phyloP scores from a whole-genome alignment of 1,139 yeast genomes.

The Sugiyamaella novakii region DNA sequence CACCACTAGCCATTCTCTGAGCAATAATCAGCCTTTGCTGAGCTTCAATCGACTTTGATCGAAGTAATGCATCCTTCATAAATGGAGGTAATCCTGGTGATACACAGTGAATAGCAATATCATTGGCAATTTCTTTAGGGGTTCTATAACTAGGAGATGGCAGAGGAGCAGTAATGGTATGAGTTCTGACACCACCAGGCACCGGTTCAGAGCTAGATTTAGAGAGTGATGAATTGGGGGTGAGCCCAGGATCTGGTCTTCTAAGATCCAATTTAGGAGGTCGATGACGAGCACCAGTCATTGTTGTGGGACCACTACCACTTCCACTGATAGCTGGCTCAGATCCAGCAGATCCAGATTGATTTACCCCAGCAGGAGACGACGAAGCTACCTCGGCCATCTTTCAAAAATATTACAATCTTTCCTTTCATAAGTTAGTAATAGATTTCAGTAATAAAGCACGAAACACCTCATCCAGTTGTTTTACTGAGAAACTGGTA shows the following conservation, averaged over 20 bases:
- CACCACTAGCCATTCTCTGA: slow-evolving; percentile 28
- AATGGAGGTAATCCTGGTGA: slow-evolving; percentile 46
- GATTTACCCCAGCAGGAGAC: no score
- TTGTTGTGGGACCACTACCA: background rate
- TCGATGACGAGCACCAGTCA: slow-evolving; percentile 5
- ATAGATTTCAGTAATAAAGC: no score
- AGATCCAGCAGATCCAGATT: background rate
- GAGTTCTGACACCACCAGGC: background rate
- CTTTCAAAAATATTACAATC: no score
- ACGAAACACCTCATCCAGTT: no score
- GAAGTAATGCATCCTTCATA: slow-evolving; percentile 40
- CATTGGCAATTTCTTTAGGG: slow-evolving; percentile 41
- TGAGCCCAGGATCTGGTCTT: slow-evolving; percentile 6
- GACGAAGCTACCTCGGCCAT: background rate
- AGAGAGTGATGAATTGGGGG: background rate
- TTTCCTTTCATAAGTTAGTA: no score
- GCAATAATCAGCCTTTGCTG: slow-evolving; percentile 43
- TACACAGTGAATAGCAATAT: slow-evolving; percentile 44
- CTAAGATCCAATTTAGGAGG: slow-evolving; percentile 16
- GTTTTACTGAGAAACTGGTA: no score
- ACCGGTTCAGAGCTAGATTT: slow-evolving; percentile 14
- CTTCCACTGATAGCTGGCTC: background rate
- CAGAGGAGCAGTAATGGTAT: slow-evolving; percentile 13
- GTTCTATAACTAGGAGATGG: slow-evolving; percentile 30
- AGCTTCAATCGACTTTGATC: slow-evolving; percentile 41